These are phyloP conservation scores for Seiridium cupressi DNA, from an alignment of 2,329 filamentous ascomycete genomes.

Conservation along the genomic window DNA sequence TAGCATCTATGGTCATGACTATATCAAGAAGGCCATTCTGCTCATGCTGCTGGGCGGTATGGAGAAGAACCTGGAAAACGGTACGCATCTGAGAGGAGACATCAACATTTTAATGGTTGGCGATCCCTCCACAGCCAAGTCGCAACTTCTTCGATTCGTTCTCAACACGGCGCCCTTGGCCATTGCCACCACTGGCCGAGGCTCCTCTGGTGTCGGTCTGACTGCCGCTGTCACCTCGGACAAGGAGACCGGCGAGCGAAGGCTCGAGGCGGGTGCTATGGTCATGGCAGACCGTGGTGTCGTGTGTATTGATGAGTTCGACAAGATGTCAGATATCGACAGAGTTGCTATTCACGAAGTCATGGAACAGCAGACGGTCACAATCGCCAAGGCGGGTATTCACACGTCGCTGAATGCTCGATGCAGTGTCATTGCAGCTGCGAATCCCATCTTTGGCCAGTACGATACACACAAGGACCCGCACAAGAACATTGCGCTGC, in stretches of 20 bases:
- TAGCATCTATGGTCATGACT: conserved; percentile 94
- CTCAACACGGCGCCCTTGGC: conserved; percentile 94
- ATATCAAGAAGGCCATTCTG: conserved; percentile 96
- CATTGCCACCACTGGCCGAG: conserved; percentile 94
- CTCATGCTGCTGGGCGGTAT: conserved; percentile 93
- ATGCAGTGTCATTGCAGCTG: conserved; percentile 93
- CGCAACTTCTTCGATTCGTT: conserved; percentile 94
- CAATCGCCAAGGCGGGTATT: conserved; percentile 97
- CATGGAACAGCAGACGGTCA: conserved; percentile 99
- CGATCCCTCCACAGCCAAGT: conserved; percentile 97
- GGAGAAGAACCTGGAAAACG: conserved; percentile 98
- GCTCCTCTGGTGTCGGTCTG: conserved; percentile 95
- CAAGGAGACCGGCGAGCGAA: conserved; percentile 93
- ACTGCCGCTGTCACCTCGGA: conserved; percentile 95
- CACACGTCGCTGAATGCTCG: conserved; percentile 96
- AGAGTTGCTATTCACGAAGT: conserved; percentile 99
- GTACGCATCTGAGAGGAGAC: conserved; percentile 94
- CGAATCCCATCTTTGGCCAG: conserved; percentile 96
- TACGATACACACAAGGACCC: conserved; percentile 99
- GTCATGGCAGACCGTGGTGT: conserved; percentile 95
- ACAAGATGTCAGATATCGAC: conserved; percentile 99
- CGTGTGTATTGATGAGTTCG: conserved; percentile 98
- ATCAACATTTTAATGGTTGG: conserved; percentile 99
- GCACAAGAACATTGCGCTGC: conserved; percentile 96
- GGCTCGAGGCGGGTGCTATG: conserved; percentile 97